Conservation (phyloP, 2,329 filamentous ascomycete genomes). For the Anthostomella pinea region DNA sequence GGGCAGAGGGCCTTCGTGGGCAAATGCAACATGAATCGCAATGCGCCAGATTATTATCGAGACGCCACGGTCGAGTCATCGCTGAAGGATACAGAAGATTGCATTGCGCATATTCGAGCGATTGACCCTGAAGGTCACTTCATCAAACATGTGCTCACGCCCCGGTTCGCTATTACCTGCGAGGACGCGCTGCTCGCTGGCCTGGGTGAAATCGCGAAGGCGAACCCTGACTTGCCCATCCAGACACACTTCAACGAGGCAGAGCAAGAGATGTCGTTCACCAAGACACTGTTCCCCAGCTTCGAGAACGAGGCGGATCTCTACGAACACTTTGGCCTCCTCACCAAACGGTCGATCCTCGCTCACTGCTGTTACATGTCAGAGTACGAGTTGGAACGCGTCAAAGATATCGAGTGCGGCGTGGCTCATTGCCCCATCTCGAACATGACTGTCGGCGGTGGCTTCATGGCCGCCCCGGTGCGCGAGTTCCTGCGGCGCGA, state of each 20-base stretch:
- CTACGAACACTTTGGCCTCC: slow-evolving; percentile 53
- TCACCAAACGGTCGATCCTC: slow-evolving; percentile 56
- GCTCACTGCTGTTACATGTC: slow-evolving; percentile 65
- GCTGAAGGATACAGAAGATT: slow-evolving; percentile 45
- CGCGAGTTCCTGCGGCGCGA: slow-evolving; percentile 54
- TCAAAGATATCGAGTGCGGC: slow-evolving; percentile 50
- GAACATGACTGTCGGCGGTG: slow-evolving; percentile 61
- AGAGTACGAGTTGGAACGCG: slow-evolving; percentile 49
- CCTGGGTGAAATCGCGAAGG: slow-evolving; percentile 50
- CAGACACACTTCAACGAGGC: slow-evolving; percentile 70
- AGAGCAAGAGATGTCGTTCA: slow-evolving; percentile 55
- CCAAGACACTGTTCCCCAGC: slow-evolving; percentile 52
- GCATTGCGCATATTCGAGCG: slow-evolving; percentile 44
- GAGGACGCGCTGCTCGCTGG: slow-evolving; percentile 50
- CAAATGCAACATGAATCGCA: slow-evolving; percentile 62
- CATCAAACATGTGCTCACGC: slow-evolving; percentile 52
- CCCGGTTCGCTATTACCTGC: slow-evolving; percentile 62
- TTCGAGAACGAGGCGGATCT: slow-evolving; percentile 58
- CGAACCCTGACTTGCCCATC: slow-evolving; percentile 50
- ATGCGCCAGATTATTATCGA: slow-evolving; percentile 51
- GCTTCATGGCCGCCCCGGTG: slow-evolving; percentile 60
- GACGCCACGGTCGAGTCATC: slow-evolving; percentile 47
- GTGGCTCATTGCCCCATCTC: slow-evolving; percentile 63
- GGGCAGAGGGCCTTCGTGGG: slow-evolving; percentile 60
- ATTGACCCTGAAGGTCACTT: slow-evolving; percentile 44